Evolutionary conservation across 768 basidiomycete genomes (phyloP).

Genomic region (Tricholoma hemisulphureum): DNA sequence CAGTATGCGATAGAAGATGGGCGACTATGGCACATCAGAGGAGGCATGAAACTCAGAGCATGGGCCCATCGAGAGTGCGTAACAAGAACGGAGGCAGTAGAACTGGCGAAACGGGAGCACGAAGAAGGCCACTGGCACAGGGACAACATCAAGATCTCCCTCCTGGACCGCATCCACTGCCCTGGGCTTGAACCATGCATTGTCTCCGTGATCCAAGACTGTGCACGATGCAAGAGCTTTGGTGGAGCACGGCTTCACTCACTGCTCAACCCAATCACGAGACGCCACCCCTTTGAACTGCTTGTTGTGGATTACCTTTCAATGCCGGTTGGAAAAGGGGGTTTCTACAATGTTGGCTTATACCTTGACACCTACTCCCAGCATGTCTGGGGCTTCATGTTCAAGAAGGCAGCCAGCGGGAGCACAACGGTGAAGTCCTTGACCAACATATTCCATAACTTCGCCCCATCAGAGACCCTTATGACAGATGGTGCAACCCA

Average conservation of each 20-base stretch:
- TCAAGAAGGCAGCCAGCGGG: too few relatives aligned
- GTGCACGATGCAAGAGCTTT: too few relatives aligned
- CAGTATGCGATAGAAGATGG: conserved; percentile 9
- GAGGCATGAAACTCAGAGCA: background rate
- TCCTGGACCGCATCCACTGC: background rate
- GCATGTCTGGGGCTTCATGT: too few relatives aligned
- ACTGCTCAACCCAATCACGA: background rate
- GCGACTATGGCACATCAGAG: conserved; percentile 14
- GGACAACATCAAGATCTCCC: background rate
- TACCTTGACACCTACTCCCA: too few relatives aligned
- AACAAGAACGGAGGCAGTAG: background rate
- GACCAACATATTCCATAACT: too few relatives aligned
- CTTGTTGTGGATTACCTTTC: background rate
- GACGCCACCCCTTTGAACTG: background rate
- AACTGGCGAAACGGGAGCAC: background rate
- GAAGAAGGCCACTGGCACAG: background rate
- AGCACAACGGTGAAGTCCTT: too few relatives aligned
- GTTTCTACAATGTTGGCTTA: conserved; percentile 16
- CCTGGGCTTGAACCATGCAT: background rate
- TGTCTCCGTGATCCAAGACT: background rate
- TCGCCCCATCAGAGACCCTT: too few relatives aligned
- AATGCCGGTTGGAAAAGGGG: conserved; percentile 29
- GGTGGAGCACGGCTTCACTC: conserved; percentile 30
- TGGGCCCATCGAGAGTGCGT: conserved; percentile 2
- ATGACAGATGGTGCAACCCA: too few relatives aligned